Base-by-base conservation (phyloP, 495 filamentous ascomycete species). In the Cladorrhinum samala region DNA sequence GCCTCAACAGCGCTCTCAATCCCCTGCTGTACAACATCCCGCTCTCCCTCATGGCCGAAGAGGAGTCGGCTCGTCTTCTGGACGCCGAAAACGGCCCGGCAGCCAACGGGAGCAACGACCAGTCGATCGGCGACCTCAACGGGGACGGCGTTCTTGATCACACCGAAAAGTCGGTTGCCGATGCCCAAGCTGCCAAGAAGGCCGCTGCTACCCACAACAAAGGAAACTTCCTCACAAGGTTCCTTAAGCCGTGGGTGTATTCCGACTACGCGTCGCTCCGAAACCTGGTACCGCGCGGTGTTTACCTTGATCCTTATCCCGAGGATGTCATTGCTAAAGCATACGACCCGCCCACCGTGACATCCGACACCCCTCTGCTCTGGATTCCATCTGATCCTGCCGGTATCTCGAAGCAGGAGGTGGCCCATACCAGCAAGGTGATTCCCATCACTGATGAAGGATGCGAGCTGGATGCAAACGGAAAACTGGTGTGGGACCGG, bases 361-460 rank as follows among this genome's bases (percentile, higher is more conserved):
- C 60, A 9, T 75, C 82, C 9, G 64, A 72, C 51, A 75, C 83
- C 1, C 87, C 88, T 19, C 68, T 91, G 37, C 74, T 96, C 23
- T 96, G 91, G 91, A 84, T 96, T 52, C 88, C 90, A 5, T 75
- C 77, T 45, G 91, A 96, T 61, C 68, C 76, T 1, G 73, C 84
- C 52, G 91, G 91, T 45, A 77, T 95, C 38, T 87, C 82, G 39
- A 77, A 75, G 66, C 84, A 91, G 69, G 91, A 95, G 73, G 73
- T 91, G 43, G 72, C 72, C 16, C 85, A 91, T 61, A 87, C 84
- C 14, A 71, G 74, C 57, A 79, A 77, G 54, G 83, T 87, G 38
- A 86, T 95, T 44, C 77, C 81, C 3, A 91, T 89, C 57, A 90
- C 86, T 0, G 89, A 96, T 68, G 86, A 94, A 62, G 88, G 86